These are phyloP conservation scores for Ogataea thermomethanolica DNA, from an alignment of 805 yeast genomes.

Conservation along the genomic window DNA sequence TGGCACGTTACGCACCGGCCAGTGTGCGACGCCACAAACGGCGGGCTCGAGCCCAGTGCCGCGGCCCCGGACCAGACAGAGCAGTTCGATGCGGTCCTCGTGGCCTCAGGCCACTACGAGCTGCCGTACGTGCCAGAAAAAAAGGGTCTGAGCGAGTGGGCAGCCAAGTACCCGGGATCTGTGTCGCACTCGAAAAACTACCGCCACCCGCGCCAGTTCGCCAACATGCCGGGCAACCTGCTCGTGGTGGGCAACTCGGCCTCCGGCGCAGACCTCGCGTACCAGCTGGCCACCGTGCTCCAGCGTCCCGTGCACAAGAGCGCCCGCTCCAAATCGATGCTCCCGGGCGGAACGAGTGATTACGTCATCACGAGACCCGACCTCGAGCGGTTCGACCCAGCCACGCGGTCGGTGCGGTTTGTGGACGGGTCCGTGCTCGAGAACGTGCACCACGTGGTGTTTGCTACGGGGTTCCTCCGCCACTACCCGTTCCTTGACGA, in stretches of 20 bases:
- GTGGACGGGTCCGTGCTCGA: constrained; percentile 45
- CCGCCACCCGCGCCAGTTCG: constrained; percentile 43
- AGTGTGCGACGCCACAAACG: constrained; percentile 32
- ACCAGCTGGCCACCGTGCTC: constrained; percentile 49
- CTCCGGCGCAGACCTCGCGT: constrained; percentile 68
- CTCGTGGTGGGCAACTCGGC: constrained; percentile 75
- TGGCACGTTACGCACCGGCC: constrained; percentile 45
- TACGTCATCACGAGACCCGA: constrained; percentile 43
- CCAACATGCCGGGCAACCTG: constrained; percentile 39
- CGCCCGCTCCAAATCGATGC: constrained; percentile 41
- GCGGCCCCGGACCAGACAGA: constrained; percentile 31
- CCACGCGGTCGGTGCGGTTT: constrained; percentile 39
- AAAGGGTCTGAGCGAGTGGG: constrained; percentile 52
- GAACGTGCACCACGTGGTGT: constrained; percentile 53
- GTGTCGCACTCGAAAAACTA: constrained; percentile 60
- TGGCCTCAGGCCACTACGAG: constrained; percentile 63
- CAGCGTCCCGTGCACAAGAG: constrained; percentile 46
- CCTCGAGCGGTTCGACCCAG: constrained; percentile 38
- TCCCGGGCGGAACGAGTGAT: constrained; percentile 44
- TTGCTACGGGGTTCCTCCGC: constrained; percentile 70
- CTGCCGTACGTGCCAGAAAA: constrained; percentile 58
- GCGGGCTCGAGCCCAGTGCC: constrained; percentile 24
- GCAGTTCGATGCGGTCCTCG: constrained; percentile 57
- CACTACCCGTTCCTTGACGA: constrained; percentile 55
- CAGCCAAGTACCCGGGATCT: constrained; percentile 40